These are phyloP conservation scores for Ascochyta rabiei DNA, from an alignment of 2,329 filamentous ascomycete genomes.

Conservation along the genomic window DNA sequence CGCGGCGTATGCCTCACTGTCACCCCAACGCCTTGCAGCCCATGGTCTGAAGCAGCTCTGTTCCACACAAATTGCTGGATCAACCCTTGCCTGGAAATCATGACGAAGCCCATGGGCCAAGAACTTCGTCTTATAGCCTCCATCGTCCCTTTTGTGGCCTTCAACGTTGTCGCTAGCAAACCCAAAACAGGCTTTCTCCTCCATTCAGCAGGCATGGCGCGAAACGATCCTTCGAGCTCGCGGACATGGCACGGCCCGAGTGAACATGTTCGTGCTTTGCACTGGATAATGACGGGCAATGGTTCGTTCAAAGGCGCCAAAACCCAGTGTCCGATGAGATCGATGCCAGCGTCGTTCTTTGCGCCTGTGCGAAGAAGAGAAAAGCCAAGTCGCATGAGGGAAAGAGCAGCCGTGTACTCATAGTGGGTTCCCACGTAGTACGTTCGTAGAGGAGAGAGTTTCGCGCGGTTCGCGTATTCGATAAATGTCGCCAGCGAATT, in stretches of 20 bases:
- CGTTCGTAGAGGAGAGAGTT: constrained; percentile 62
- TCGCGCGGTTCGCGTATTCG: constrained; percentile 63
- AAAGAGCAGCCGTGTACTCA: constrained; percentile 70
- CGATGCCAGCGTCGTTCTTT: constrained; percentile 72
- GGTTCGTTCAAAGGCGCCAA: constrained; percentile 50
- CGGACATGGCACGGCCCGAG: constrained; percentile 66
- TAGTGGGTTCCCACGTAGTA: constrained; percentile 76
- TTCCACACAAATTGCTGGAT: constrained; percentile 79
- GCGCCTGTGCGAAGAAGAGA: constrained; percentile 69
- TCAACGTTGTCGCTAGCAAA: constrained; percentile 70
- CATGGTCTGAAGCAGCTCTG: constrained; percentile 63
- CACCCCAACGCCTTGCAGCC: constrained; percentile 62
- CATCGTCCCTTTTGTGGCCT: constrained; percentile 79
- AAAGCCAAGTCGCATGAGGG: constrained; percentile 68
- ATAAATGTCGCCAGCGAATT: constrained; percentile 69
- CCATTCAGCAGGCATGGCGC: constrained; percentile 76
- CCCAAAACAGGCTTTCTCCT: constrained; percentile 67
- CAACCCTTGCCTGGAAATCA: constrained; percentile 63
- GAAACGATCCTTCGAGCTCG: constrained; percentile 81
- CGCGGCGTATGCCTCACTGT: constrained; percentile 39
- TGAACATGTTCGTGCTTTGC: constrained; percentile 64
- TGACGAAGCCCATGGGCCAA: constrained; percentile 75
- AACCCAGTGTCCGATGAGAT: constrained; percentile 74
- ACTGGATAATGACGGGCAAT: constrained; percentile 64
- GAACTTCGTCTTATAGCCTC: constrained; percentile 71